These are phyloP conservation scores for Alternaria sp. DNA, from an alignment of 2,329 filamentous ascomycete species.

Conservation along the genomic window DNA sequence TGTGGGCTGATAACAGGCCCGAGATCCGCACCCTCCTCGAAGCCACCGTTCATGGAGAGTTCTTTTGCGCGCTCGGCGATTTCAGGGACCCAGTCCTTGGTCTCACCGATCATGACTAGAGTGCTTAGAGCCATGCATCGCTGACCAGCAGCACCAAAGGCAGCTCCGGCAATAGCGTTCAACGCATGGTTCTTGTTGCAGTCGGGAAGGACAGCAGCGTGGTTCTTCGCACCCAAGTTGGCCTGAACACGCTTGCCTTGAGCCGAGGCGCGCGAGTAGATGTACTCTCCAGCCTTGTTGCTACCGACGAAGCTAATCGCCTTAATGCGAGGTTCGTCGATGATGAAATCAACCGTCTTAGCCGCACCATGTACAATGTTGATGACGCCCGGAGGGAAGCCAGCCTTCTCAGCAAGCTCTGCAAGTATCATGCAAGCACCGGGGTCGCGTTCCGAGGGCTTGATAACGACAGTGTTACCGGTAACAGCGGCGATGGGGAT, in stretches of 20 bases:
- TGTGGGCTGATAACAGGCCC: slow-evolving; percentile 83
- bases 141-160: slow-evolving; percentile 85
- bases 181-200: slow-evolving; percentile 90
- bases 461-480: slow-evolving; percentile 84
- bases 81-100: slow-evolving; percentile 81
- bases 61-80: slow-evolving; percentile 77
- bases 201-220: slow-evolving; percentile 83
- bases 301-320: slow-evolving; percentile 85
- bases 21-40: slow-evolving; percentile 80
- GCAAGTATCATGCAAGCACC: slow-evolving; percentile 86
- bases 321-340: slow-evolving; percentile 86
- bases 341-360: slow-evolving; percentile 83
- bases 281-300: slow-evolving; percentile 90
- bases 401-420: slow-evolving; percentile 79
- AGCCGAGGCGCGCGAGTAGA: slow-evolving; percentile 78
- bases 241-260: slow-evolving; percentile 90
- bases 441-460: slow-evolving; percentile 86
- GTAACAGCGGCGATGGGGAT: slow-evolving; percentile 85
- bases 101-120: slow-evolving; percentile 83
- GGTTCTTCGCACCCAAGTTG: slow-evolving; percentile 89
- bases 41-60: slow-evolving; percentile 80
- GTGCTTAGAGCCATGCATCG: slow-evolving; percentile 88
- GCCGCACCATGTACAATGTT: slow-evolving; percentile 85
- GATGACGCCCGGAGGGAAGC: slow-evolving; percentile 81
- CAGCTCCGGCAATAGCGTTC: slow-evolving; percentile 83